Evolutionary conservation across 1,284 basidiomycete genomes (phyloP).

Genomic region (Ustilago tritici): DNA sequence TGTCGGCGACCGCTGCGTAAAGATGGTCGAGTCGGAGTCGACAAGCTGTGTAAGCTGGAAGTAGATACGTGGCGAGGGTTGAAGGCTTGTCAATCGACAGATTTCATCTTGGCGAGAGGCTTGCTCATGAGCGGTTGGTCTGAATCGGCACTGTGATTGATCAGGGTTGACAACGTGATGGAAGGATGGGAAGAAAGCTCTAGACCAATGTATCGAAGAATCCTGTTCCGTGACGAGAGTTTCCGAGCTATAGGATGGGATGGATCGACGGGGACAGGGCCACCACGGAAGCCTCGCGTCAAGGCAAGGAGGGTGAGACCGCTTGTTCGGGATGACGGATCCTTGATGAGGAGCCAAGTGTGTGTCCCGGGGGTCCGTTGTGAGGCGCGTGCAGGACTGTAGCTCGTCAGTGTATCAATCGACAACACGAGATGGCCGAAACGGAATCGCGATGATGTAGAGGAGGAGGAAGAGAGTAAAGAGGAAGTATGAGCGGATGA

Average conservation of each 20-base stretch:
- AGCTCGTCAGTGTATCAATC: not conserved
- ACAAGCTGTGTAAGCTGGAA: not conserved
- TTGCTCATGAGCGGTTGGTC: not conserved
- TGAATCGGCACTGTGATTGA: not conserved
- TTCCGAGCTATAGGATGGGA: not conserved
- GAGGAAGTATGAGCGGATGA: not conserved
- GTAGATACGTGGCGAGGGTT: not conserved
- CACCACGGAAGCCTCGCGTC: not conserved
- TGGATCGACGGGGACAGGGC: not conserved
- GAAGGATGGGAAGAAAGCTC: not conserved
- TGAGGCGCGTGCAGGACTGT: not conserved
- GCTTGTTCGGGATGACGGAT: not conserved
- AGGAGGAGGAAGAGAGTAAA: too few relatives aligned
- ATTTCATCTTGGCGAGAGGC: conserved; percentile 4
- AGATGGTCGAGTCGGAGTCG: not conserved
- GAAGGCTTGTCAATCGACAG: conserved; percentile 1
- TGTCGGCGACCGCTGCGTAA: not conserved
- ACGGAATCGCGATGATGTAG: not conserved
- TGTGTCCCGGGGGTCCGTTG: conserved; percentile 3
- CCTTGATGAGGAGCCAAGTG: not conserved
- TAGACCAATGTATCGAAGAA: not conserved
- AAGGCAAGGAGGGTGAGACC: not conserved
- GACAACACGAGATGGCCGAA: not conserved
- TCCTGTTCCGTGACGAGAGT: not conserved
- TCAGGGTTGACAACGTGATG: not conserved